Evolutionary conservation across 371 early-diverging fungal species (phyloP), one percentile per base, ranked within the genome.

Genomic region (Capniomyces stellatus): DNA sequence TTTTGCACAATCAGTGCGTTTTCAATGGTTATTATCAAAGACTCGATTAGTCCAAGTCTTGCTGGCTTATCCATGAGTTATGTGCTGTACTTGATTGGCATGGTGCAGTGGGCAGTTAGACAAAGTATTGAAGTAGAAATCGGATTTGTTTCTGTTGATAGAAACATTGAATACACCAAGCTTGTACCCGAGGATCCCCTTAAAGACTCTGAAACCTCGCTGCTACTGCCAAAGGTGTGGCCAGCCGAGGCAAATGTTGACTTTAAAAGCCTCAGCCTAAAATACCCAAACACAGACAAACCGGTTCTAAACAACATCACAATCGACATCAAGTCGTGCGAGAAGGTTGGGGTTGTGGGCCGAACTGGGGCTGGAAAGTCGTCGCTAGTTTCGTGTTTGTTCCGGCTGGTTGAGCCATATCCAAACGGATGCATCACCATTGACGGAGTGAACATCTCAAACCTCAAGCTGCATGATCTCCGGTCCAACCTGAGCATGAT

Each of bases 341-440:
- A 75, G 49, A 66, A 57, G 13, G 61, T 76, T 50, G 77, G 74
- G 1, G 64, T 77, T 22, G 71, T 76, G 12, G 75, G 78, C 2
- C 62, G 76, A 0, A 75, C 76, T 0, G 78, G 80, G 12, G 70
- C 78, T 4, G 84, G 84, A 4, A 84, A 83, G 60, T 72, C 76
- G 12, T 71, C 77, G 24, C 55, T 82, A 10, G 55, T 69, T 3
- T 59, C 68, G 0, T 66, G 75, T 0, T 54, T 84, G 29, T 74
- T 83, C 62, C 67, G 83, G n/a, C 71, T 70, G 10, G 54, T 57
- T 1, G 70, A 70, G 43, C 76, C 91, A 1, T 78, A 60, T 1
- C 57, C 62, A 0, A 54, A 51, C 2, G 82, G 78, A 1, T 28
- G 54, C 0, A 74, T 85, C 21, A 3, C 43, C 8, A 72, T 80